Conservation (phyloP, 352 stramenopile species). For the Pythium brassicae region DNA sequence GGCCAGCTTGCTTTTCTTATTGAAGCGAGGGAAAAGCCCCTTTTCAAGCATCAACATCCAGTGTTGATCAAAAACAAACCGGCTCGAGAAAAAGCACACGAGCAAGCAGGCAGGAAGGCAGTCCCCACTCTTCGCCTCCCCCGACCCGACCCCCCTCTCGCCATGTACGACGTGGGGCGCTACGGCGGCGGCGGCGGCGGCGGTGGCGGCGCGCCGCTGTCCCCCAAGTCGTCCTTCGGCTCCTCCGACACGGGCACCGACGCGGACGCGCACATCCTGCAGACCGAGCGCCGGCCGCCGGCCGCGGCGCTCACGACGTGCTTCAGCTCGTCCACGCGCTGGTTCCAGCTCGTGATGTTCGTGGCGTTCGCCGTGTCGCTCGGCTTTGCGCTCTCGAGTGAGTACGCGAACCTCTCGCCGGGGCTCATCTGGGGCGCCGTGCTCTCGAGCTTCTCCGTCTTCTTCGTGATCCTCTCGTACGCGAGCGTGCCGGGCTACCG, state of each 20-base stretch:
- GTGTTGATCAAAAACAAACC: too few species aligned
- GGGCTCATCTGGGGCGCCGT: conserved; percentile 83
- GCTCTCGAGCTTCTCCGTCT: conserved; percentile 79
- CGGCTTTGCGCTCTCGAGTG: conserved; percentile 45
- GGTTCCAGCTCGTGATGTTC: conserved; percentile 87
- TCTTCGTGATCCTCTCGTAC: conserved; percentile 85
- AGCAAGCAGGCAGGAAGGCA: too few species aligned
- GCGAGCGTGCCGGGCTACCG: conserved; percentile 72
- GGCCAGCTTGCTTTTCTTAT: too few species aligned
- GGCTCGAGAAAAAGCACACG: too few species aligned
- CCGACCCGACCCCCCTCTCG: not conserved
- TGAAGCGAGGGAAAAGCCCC: too few species aligned
- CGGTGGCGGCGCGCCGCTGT: conserved; percentile 4
- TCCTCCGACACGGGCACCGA: conserved; percentile 36
- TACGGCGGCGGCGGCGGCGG: not conserved
- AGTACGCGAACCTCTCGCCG: conserved; percentile 76
- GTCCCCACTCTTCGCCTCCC: not conserved
- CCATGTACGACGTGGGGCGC: not conserved
- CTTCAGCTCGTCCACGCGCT: conserved; percentile 71
- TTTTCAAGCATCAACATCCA: too few species aligned
- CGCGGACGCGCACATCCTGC: conserved; percentile 43
- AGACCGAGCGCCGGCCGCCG: conserved; percentile 17
- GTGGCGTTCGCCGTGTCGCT: conserved; percentile 61
- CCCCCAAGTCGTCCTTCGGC: conserved; percentile 29
- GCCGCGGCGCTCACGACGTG: conserved; percentile 42